A percentile compares a stretch with the other conserved stretches of the same genome.
These are phyloP conservation scores for Dimocarpus longan DNA, from an alignment of 345 rosid species.

Conservation along the genomic window DNA sequence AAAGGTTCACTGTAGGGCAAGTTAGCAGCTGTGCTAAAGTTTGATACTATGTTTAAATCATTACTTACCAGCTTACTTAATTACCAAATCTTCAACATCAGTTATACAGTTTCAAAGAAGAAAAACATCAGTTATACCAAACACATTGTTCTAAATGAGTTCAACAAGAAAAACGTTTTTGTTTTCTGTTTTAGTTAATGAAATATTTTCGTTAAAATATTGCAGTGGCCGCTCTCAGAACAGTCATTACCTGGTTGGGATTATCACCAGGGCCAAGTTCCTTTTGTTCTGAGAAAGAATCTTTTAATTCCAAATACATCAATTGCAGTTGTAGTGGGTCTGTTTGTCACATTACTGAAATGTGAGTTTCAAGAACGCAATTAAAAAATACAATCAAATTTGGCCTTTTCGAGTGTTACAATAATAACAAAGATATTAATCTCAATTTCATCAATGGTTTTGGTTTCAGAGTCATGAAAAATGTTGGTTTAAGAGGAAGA, in stretches of 20 bases:
- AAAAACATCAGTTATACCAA: too few species aligned
- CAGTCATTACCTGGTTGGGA: neutral
- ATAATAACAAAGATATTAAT: neutral
- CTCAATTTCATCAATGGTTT: neutral
- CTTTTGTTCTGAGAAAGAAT: neutral
- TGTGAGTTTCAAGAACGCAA: neutral
- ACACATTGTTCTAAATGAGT: too few species aligned
- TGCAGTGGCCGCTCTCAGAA: constrained; percentile 7
- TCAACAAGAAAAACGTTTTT: too few species aligned
- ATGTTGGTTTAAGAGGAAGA: neutral
- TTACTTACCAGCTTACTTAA: too few species aligned
- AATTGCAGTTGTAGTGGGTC: neutral
- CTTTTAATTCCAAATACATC: neutral
- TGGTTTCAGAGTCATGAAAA: neutral
- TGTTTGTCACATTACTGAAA: neutral
- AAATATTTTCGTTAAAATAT: too few species aligned
- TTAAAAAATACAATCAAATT: neutral
- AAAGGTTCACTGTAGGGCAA: too few species aligned
- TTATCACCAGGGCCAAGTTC: neutral
- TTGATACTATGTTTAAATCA: too few species aligned
- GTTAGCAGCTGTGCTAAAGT: too few species aligned
- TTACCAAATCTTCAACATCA: too few species aligned
- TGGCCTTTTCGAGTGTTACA: neutral
- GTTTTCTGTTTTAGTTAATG: too few species aligned
- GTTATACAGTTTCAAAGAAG: too few species aligned